Base-by-base conservation (phyloP, 75 land plant genomes). In the Pinus tabuliformis region DNA sequence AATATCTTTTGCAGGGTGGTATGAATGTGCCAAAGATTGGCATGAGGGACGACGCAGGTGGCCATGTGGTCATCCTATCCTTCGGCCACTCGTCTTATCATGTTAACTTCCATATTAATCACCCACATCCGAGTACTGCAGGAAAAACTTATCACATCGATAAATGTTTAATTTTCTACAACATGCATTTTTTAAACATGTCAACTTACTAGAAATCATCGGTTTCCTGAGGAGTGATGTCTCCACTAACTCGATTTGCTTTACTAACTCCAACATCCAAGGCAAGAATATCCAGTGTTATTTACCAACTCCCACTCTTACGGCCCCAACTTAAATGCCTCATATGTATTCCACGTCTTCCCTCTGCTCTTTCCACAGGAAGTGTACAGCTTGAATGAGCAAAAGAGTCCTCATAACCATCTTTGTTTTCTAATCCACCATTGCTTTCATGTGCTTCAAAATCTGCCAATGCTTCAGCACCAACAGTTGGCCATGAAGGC, bases 261-360 rank as follows among this genome's bases (percentile, higher is more conserved):
- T 26, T 0, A 52, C 57, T 72, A 24, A 59, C 12, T 52, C 82
- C 86, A 36, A 89, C 75, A 57, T 89, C 86, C 80, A 89, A 77
- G 60, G 93, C 92, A 73, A 90, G 65, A 72, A 91, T 87, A 62
- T 96, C 96, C 7, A 94, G 98, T 18, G 93, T 89, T 76, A 90
- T 90, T 65, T 90, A 93, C 99, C 97, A 94, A 78, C 83, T 94
- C 28, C 97, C 99, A 80, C 99, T 94, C 80, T 91, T 91, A 37
- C 97, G 83, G 39, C 95, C 97, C 99, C 97, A 92, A 56, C 95
- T 92, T 4, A 98, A 94, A n/a, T 95, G 87, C 82, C 95, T 86
- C 2, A 87, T 93, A 77, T 93, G 90, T 12, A 83, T 30, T 45
- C 77, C 84, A 45, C 59, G 68, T 12, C 82, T 83, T 4, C 81